Conservation (phyloP, 1,284 basidiomycete genomes). For the Ganoderma resinaceum region DNA sequence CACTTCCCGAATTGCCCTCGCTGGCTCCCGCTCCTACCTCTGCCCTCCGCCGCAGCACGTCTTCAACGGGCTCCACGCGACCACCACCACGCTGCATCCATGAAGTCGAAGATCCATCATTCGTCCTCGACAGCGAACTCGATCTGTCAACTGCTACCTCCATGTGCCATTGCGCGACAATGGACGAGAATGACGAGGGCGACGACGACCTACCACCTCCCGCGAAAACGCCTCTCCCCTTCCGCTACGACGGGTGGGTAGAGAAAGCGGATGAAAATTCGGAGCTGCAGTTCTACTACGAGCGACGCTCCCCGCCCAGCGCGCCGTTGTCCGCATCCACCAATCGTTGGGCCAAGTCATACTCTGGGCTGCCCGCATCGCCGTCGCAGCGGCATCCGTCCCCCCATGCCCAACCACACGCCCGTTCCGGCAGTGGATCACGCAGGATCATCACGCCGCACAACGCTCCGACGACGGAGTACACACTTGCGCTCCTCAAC, state of each 20-base stretch:
- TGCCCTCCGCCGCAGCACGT: slow-evolving; percentile 1
- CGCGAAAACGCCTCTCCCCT: slow-evolving; percentile 33
- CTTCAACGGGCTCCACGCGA: slow-evolving; percentile 17
- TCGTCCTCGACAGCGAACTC: slow-evolving; percentile 31
- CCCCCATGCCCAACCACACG: neutral
- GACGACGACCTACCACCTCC: slow-evolving; percentile 21
- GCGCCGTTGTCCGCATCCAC: slow-evolving; percentile 3
- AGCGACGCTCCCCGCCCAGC: slow-evolving; percentile 27
- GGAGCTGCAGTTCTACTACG: slow-evolving; percentile 57
- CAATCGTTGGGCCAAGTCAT: slow-evolving; percentile 19
- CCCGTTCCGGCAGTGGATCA: slow-evolving; percentile 7
- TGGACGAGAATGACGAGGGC: slow-evolving; percentile 9
- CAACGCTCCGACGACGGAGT: slow-evolving; percentile 47
- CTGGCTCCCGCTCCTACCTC: slow-evolving; percentile 15
- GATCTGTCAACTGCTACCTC: slow-evolving; percentile 14
- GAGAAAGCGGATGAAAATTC: slow-evolving; percentile 54
- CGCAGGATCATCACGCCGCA: slow-evolving; percentile 42
- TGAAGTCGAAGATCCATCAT: slow-evolving; percentile 54
- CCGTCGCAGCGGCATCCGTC: slow-evolving; percentile 9
- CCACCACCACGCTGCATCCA: slow-evolving; percentile 52
- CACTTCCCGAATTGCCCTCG: slow-evolving; percentile 27
- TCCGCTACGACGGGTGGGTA: slow-evolving; percentile 63
- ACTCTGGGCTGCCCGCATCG: slow-evolving; percentile 16
- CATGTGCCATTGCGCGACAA: slow-evolving; percentile 24
- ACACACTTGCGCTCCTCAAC: slow-evolving; percentile 55